phyloP scores from a whole-genome alignment of 441 rosid genomes.

The Populus hybrid region DNA sequence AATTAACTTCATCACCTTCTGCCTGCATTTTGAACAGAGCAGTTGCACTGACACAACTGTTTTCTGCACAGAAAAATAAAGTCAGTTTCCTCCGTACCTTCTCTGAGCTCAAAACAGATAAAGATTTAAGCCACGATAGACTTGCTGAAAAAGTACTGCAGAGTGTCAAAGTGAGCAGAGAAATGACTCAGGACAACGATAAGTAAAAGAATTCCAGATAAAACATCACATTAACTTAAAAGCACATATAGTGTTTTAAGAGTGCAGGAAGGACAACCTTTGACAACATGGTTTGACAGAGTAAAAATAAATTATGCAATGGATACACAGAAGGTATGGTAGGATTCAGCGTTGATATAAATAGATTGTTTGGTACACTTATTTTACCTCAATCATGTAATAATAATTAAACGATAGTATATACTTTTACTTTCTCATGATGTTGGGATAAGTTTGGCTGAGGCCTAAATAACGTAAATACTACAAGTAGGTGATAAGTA shows the following conservation, averaged over 20 bases:
- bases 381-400: slow-evolving; percentile 9
- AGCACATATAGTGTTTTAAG: not conserved
- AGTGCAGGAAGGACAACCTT: slow-evolving; percentile 35
- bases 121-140: slow-evolving; percentile 2
- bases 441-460: slow-evolving; percentile 20
- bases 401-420: not conserved
- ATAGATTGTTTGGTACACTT: slow-evolving; percentile 17
- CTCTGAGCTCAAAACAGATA: slow-evolving; percentile 12
- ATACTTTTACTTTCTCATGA: not conserved
- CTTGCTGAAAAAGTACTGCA: slow-evolving; percentile 21
- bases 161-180: slow-evolving; percentile 27
- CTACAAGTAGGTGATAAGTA: slow-evolving; percentile 36
- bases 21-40: slow-evolving; percentile 55
- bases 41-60: slow-evolving; percentile 55
- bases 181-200: not conserved
- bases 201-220: slow-evolving; percentile 14
- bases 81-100: slow-evolving; percentile 22
- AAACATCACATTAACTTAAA: slow-evolving; percentile 9
- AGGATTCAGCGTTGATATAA: slow-evolving; percentile 18
- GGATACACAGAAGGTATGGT: slow-evolving; percentile 13
- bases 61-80: slow-evolving; percentile 41
- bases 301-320: not conserved
- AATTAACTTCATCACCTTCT: slow-evolving; percentile 52
- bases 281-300: slow-evolving; percentile 35
- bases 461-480: slow-evolving; percentile 33